Percentiles rank a stretch among this genome's conserved stretches.
These are phyloP conservation scores for Thymus mandschuricus DNA, from an alignment of 257 asterid genomes.

Conservation along the genomic window DNA sequence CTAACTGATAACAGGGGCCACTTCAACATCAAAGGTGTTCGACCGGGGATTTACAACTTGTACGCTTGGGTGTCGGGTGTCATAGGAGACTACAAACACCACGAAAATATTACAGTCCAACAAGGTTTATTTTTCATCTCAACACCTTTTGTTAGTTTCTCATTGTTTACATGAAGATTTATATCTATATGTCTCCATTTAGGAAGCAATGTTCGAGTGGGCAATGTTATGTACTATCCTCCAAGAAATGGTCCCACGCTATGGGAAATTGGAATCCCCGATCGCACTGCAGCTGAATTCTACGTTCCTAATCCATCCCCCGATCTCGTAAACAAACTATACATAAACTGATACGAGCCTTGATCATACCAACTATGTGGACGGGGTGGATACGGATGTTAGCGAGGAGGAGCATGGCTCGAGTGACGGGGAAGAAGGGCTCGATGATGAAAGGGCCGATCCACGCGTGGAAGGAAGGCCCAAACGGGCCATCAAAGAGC, in stretches of 20 bases:
- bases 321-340: conserved; percentile 40
- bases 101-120: conserved; percentile 26
- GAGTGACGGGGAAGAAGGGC: too few relatives aligned
- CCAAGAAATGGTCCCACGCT: conserved; percentile 66
- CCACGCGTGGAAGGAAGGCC: too few relatives aligned
- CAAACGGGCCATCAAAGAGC: too few relatives aligned
- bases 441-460: too few relatives aligned
- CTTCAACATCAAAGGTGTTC: conserved; percentile 44
- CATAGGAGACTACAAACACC: conserved; percentile 63
- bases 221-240: conserved; percentile 42
- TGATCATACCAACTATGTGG: too few relatives aligned
- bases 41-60: conserved; percentile 53
- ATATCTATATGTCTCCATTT: neutral
- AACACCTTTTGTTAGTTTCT: neutral
- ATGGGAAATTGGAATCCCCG: conserved; percentile 75
- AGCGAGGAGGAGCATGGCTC: too few relatives aligned
- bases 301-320: conserved; percentile 59
- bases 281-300: conserved; percentile 64
- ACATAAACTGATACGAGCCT: too few relatives aligned
- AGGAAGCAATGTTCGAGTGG: conserved; percentile 37
- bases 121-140: conserved; percentile 39
- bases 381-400: too few relatives aligned
- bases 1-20: conserved; percentile 50
- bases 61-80: conserved; percentile 73
- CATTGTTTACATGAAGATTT: too few relatives aligned